Evolutionary conservation across 805 yeast species (phyloP).

Genomic region (Cyberlindnera xishuangbannaensis): DNA sequence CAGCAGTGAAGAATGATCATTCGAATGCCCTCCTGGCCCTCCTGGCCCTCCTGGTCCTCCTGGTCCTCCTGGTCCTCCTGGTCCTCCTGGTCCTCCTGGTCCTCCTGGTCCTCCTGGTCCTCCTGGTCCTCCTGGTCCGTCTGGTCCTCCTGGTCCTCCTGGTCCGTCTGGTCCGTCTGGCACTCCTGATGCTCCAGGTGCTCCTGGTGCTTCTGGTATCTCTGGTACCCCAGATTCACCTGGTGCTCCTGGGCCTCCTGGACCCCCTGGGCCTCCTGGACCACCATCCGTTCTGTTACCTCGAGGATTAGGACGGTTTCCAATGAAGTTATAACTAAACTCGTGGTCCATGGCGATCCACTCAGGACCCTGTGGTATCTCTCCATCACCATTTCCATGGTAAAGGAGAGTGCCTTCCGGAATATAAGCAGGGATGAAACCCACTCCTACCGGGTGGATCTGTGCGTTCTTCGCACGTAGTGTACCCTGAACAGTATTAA

Average conservation of each 20-base stretch:
- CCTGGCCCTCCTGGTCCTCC: conserved; percentile 1
- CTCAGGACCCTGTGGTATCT: conserved; percentile 43
- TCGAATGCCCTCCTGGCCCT: conserved; percentile 2
- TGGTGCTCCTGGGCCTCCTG: no score
- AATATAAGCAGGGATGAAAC: conserved; percentile 53
- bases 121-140: no score
- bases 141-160: no score
- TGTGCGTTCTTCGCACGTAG: conserved; percentile 46
- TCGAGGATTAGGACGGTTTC: conserved; percentile 15
- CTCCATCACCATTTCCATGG: conserved; percentile 41
- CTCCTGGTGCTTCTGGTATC: no score
- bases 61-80: no score
- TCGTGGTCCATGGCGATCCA: conserved; percentile 66
- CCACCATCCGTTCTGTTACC: conserved; percentile 5
- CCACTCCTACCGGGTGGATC: conserved; percentile 50
- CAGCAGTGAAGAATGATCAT: conserved; percentile 26
- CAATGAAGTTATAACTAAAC: conserved; percentile 48
- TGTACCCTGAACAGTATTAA: conserved; percentile 49
- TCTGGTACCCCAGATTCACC: no score
- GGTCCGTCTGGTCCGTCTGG: no score
- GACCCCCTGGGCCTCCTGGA: not conserved
- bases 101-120: no score
- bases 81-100: no score
- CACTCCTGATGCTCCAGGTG: no score
- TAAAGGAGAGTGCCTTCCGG: conserved; percentile 55